These are phyloP conservation scores for Rhizopus sp. DNA, from an alignment of 371 early-diverging fungal species.

Conservation along the genomic window DNA sequence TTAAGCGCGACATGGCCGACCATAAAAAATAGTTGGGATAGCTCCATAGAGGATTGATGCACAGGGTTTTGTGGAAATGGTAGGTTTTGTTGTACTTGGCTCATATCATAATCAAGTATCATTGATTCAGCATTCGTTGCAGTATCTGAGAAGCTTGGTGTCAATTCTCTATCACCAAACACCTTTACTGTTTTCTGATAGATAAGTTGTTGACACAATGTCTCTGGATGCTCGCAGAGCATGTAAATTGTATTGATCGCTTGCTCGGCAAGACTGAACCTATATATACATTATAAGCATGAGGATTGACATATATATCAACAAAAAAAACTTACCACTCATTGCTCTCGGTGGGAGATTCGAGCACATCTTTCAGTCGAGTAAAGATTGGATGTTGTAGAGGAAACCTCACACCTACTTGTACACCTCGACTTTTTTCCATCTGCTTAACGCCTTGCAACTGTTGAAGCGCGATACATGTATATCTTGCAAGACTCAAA, in stretches of 20 bases:
- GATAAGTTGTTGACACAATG: slow-evolving; percentile 75
- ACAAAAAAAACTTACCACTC: slow-evolving; percentile 58
- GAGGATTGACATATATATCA: neutral
- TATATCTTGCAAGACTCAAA: slow-evolving; percentile 79
- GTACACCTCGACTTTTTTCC: slow-evolving; percentile 55
- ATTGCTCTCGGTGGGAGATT: slow-evolving; percentile 56
- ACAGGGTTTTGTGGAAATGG: slow-evolving; percentile 35
- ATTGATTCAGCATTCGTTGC: slow-evolving; percentile 15
- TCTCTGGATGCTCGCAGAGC: slow-evolving; percentile 88
- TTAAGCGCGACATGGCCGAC: slow-evolving; percentile 95
- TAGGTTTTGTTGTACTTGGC: slow-evolving; percentile 27
- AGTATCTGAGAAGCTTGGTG: slow-evolving; percentile 4
- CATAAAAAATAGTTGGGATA: slow-evolving; percentile 86
- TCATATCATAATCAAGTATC: slow-evolving; percentile 38
- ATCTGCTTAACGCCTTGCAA: slow-evolving; percentile 55
- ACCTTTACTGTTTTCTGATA: slow-evolving; percentile 59
- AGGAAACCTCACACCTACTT: slow-evolving; percentile 72
- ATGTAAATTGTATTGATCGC: slow-evolving; percentile 89
- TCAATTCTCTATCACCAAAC: slow-evolving; percentile 36
- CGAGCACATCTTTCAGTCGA: slow-evolving; percentile 63
- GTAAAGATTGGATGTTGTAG: slow-evolving; percentile 75
- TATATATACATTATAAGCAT: slow-evolving; percentile 22
- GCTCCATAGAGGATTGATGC: slow-evolving; percentile 62
- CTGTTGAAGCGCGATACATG: slow-evolving; percentile 89
- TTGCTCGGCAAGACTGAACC: slow-evolving; percentile 92